phyloP scores from a whole-genome alignment of 1,139 yeast species.

The Candida glucosophila region DNA sequence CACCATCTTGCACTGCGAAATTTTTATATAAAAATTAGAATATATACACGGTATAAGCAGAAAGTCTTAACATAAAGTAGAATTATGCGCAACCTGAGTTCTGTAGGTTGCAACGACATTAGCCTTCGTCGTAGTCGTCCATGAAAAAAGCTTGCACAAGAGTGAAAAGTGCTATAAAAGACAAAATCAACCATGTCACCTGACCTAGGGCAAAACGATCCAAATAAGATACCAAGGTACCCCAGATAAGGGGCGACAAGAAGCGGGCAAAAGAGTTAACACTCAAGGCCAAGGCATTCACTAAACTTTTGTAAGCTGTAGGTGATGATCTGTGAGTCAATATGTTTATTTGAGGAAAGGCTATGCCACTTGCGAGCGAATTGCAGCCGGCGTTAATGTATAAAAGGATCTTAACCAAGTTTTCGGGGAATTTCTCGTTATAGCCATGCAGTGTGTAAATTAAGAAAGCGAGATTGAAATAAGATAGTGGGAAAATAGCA shows the following conservation, averaged over 20 bases:
- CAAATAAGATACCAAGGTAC: conserved; percentile 42
- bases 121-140: conserved; percentile 22
- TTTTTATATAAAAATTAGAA: too few species aligned
- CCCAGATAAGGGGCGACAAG: conserved; percentile 53
- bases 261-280: conserved; percentile 49
- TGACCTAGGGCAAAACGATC: conserved; percentile 36
- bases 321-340: conserved; percentile 42
- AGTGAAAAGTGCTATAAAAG: conserved; percentile 26
- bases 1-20: too few species aligned
- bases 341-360: conserved; percentile 34
- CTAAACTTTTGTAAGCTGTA: conserved; percentile 39
- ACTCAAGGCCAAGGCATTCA: conserved; percentile 42
- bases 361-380: conserved; percentile 22
- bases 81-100: too few species aligned
- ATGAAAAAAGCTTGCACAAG: conserved; percentile 24
- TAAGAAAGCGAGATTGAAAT: conserved; percentile 40
- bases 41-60: too few species aligned
- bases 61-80: too few species aligned
- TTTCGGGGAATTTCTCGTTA: conserved; percentile 15
- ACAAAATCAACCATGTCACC: conserved; percentile 42
- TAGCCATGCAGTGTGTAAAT: conserved; percentile 33
- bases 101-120: too few species aligned
- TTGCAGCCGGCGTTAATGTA: conserved; percentile 20
- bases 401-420: conserved; percentile 15
- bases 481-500: conserved; percentile 37